Percentiles rank a stretch among this genome's conserved stretches.
Evolutionary conservation across 176 grass and related monocot species (phyloP).

Genomic region (Oryza brachyantha): DNA sequence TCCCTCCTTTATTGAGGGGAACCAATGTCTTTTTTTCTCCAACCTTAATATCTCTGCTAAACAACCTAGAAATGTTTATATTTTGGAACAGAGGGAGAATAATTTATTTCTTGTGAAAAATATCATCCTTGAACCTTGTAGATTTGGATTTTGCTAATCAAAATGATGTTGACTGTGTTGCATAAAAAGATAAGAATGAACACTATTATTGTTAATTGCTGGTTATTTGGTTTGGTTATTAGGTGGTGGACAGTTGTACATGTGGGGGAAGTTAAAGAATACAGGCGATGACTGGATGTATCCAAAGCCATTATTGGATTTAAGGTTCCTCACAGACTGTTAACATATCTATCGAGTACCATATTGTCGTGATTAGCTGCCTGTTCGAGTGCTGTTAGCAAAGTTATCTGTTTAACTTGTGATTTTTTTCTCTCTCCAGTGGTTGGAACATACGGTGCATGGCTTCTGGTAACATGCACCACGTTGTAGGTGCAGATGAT

Average conservation of each 20-base stretch:
- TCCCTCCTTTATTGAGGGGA: too few relatives aligned
- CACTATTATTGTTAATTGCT: slow-evolving; percentile 2
- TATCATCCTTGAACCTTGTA: background rate
- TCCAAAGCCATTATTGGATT: slow-evolving; percentile 93
- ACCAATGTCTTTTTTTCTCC: too few relatives aligned
- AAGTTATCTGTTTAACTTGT: slow-evolving; percentile 19
- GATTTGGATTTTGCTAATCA: slow-evolving; percentile 12
- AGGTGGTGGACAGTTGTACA: slow-evolving; percentile 94
- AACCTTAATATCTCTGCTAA: too few relatives aligned
- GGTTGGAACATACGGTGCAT: slow-evolving; percentile 98
- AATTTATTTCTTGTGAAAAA: slow-evolving; percentile 7
- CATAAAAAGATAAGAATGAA: background rate
- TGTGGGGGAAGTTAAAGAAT: slow-evolving; percentile 98
- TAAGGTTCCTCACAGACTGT: slow-evolving; percentile 57
- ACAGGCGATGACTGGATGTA: slow-evolving; percentile 99
- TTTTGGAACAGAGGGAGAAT: background rate
- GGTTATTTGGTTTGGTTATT: slow-evolving; percentile 17
- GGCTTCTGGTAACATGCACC: slow-evolving; percentile 98
- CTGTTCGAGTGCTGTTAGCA: slow-evolving; percentile 10
- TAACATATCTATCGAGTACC: background rate
- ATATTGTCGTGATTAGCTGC: slow-evolving; percentile 2
- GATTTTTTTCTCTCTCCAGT: slow-evolving; percentile 57
- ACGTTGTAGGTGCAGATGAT: slow-evolving; percentile 90
- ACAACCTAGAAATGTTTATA: too few relatives aligned
- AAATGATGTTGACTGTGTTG: background rate